phyloP scores from a whole-genome alignment of 148 eudicot genomes.

The Euryodendron excelsum region DNA sequence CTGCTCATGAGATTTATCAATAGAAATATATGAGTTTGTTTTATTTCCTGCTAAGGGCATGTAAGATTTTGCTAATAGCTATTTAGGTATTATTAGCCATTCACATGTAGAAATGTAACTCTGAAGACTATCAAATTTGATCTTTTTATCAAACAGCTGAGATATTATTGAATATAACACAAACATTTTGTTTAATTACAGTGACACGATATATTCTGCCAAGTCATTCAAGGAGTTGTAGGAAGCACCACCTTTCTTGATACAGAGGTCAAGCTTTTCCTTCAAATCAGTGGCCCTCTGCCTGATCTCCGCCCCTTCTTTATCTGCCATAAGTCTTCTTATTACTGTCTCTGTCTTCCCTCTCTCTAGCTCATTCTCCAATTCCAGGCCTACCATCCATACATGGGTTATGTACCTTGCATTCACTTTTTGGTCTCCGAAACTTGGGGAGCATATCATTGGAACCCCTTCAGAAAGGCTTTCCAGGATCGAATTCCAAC shows the following conservation, averaged over 20 bases:
- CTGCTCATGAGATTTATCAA: too few relatives aligned
- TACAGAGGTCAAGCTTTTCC: constrained; percentile 1
- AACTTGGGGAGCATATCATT: constrained; percentile 22
- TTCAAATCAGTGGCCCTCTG: constrained; percentile 6
- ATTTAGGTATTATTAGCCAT: too few relatives aligned
- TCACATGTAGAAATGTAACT: too few relatives aligned
- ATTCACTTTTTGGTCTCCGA: constrained; percentile 18
- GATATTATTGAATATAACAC: background rate
- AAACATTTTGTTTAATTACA: background rate
- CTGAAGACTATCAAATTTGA: too few relatives aligned
- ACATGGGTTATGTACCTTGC: constrained; percentile 21
- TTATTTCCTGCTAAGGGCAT: too few relatives aligned
- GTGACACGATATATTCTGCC: background rate
- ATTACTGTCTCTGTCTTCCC: constrained; percentile 4
- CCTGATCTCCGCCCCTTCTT: constrained; percentile 17
- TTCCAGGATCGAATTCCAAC: constrained; percentile 30
- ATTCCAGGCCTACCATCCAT: constrained; percentile 24
- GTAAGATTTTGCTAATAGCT: too few relatives aligned
- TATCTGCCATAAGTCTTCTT: constrained; percentile 16
- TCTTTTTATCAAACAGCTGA: too few relatives aligned
- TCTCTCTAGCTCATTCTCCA: constrained; percentile 17
- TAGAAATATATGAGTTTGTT: too few relatives aligned
- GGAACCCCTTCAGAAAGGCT: constrained; percentile 27
- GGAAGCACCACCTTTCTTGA: constrained; percentile 13
- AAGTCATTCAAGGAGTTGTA: constrained; percentile 12